phyloP scores from a whole-genome alignment of 2,329 filamentous ascomycete species.

The Akanthomyces uredinophilus region DNA sequence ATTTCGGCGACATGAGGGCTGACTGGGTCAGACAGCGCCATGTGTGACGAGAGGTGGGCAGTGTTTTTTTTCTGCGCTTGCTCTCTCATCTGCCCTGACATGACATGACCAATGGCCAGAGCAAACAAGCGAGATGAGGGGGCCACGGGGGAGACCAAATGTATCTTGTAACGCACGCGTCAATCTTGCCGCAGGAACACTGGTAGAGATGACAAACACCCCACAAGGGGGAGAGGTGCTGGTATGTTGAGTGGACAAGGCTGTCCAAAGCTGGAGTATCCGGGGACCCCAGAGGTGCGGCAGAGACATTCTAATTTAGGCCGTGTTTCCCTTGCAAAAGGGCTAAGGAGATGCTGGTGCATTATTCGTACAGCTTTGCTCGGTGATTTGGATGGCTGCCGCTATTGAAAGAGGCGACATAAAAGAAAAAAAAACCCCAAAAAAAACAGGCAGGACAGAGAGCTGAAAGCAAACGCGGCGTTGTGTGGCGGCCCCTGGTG shows the following conservation, averaged over 20 bases:
- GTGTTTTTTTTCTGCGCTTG: background rate
- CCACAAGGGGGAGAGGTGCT: background rate
- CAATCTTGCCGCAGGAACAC: background rate
- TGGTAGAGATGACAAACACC: background rate
- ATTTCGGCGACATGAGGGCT: background rate
- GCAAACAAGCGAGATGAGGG: background rate
- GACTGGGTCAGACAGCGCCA: slow-evolving; percentile 1
- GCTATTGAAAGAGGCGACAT: background rate
- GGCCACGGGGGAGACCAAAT: too few species aligned
- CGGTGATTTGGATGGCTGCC: background rate
- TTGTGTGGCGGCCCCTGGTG: background rate
- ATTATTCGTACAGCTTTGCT: too few species aligned
- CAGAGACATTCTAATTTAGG: slow-evolving; percentile 2
- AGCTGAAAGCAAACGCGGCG: background rate
- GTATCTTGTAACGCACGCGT: too few species aligned
- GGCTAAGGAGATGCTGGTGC: too few species aligned
- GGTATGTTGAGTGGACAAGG: background rate
- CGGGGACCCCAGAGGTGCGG: slow-evolving; percentile 6
- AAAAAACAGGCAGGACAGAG: background rate
- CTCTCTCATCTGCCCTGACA: background rate
- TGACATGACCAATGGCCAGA: background rate
- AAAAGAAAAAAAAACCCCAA: background rate
- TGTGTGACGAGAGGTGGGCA: background rate
- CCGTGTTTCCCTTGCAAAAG: background rate
- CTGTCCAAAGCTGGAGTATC: slow-evolving; percentile 4